Evolutionary conservation across 768 basidiomycete genomes (phyloP).

Genomic region (Kondoa malvinella): DNA sequence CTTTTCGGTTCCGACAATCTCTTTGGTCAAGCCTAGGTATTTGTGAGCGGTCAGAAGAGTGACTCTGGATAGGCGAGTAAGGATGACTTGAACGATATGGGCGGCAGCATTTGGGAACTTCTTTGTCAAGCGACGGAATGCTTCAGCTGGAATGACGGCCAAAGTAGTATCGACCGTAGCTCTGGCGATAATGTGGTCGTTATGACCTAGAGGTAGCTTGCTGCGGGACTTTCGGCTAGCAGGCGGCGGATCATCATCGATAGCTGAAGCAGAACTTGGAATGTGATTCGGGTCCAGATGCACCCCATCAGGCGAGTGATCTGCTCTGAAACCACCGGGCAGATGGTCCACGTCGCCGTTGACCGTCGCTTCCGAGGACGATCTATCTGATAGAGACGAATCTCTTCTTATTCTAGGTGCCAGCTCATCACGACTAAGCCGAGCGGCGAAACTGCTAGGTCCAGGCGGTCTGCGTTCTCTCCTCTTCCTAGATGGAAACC

Average conservation of each 20-base stretch:
- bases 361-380: background rate
- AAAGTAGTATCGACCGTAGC: constrained; percentile 86
- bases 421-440: background rate
- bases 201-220: constrained; percentile 30
- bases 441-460: background rate
- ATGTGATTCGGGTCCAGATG: background rate
- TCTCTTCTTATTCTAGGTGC: background rate
- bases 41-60: constrained; percentile 95
- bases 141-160: constrained; percentile 97
- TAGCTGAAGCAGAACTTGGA: background rate
- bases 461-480: background rate
- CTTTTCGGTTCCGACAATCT: constrained; percentile 90
- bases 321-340: background rate
- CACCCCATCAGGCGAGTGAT: background rate
- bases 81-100: constrained; percentile 44
- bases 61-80: constrained; percentile 88
- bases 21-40: constrained; percentile 83
- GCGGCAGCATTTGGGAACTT: constrained; percentile 95
- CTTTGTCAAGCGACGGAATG: constrained; percentile 80
- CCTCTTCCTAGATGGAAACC: background rate
- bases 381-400: background rate
- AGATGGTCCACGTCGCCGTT: background rate
- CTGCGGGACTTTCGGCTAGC: background rate
- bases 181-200: constrained; percentile 53
- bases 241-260: background rate